Evolutionary conservation across 2,329 filamentous ascomycete genomes (phyloP), one percentile per base, ranked within the genome.

Genomic region (Colletotrichum sansevieriae): DNA sequence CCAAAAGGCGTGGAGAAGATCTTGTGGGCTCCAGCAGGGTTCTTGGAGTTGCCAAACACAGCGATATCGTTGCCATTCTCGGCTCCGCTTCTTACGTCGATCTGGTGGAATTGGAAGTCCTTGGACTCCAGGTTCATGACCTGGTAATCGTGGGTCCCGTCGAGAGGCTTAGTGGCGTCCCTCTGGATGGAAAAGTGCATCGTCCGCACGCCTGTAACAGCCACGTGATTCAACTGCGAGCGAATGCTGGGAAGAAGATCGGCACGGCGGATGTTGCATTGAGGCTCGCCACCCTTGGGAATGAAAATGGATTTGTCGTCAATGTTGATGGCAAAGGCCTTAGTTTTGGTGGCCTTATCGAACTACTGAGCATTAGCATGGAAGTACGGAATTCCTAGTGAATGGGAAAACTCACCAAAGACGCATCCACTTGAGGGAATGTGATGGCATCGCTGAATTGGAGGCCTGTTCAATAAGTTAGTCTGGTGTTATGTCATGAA

Each of bases 171-270:
- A 10, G 75, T 68, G 0, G 76, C 63, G 70, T 83, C 81, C 60
- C 80, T 79, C 74, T 80, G 81, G 35, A 85, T 77, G 59, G 79
- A 82, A 72, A 80, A 84, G 74, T 85, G 83, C 69, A 84, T 75
- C 1, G 83, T 83, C 71, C 83, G 82, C 51, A 81, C 73, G 12
- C 82, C 83, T 33, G 76, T 79, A 43, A 77, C 79, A 25, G 80
- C 81, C 20, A 77, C 75, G 25, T 82, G 81, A 37, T 79, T 77
- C 18, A 79, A 70, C 13, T 74, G 76, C 6, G 71, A 72, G 76
- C 76, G 75, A 79, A 79, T 63, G 75, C 73, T 59, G n/a, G 81
- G 76, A 47, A 83, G 78, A 59, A 85, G 76, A 37, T 83, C 83
- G 3, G 81, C 82, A 60, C 83, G 79, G 46, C 83, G 77, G 75